Conservation (phyloP, 306 rosid species). For the Geum urbanum region DNA sequence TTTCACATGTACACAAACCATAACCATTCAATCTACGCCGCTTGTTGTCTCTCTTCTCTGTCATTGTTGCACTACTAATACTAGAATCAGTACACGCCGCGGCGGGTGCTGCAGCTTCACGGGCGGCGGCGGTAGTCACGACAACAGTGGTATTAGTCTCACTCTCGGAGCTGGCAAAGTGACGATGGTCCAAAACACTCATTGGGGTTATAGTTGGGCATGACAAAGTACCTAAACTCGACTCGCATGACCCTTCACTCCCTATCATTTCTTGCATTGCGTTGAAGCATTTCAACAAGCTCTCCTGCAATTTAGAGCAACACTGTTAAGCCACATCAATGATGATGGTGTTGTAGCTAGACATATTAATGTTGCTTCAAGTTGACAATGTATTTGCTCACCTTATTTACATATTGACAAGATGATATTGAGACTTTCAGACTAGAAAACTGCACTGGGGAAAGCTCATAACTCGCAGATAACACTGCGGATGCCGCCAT, state of each 20-base stretch:
- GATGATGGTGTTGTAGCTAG: not conserved
- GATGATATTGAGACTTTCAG: slow-evolving; percentile 41
- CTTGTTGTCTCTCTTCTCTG: slow-evolving; percentile 17
- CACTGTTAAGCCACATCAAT: not conserved
- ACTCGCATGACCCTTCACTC: slow-evolving; percentile 23
- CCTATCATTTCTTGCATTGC: slow-evolving; percentile 39
- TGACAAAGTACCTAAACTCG: slow-evolving; percentile 24
- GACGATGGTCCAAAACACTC: slow-evolving; percentile 37
- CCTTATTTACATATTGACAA: slow-evolving; percentile 45
- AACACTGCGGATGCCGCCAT: slow-evolving; percentile 63
- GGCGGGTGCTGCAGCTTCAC: not conserved
- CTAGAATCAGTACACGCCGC: slow-evolving; percentile 26
- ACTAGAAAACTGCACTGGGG: slow-evolving; percentile 35
- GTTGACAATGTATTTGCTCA: slow-evolving; percentile 26
- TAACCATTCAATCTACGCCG: slow-evolving; percentile 15
- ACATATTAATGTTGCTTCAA: not conserved
- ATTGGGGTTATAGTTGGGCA: slow-evolving; percentile 38
- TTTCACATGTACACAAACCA: not conserved
- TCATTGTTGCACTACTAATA: not conserved
- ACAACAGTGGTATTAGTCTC: not conserved
- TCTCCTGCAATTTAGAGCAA: slow-evolving; percentile 37
- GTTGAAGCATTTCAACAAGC: slow-evolving; percentile 39
- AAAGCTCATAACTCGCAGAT: slow-evolving; percentile 42
- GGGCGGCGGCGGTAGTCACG: not conserved
- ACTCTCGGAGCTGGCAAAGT: slow-evolving; percentile 18